Evolutionary conservation across 345 rosid species (phyloP).

Genomic region (Excoecaria cochinchinensis): DNA sequence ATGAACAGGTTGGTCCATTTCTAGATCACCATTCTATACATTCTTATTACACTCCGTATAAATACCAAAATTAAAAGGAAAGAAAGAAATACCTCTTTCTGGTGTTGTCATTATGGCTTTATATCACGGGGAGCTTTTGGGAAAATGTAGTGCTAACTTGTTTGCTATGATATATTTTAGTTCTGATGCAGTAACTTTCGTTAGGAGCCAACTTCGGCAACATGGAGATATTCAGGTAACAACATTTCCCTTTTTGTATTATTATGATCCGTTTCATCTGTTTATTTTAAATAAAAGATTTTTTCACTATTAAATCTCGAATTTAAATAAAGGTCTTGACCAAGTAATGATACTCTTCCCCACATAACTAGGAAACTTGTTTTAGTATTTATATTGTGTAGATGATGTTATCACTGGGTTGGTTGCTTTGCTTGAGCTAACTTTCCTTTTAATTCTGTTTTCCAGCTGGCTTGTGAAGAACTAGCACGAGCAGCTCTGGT

Average conservation of each 20-base stretch:
- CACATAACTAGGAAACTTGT: too few species aligned
- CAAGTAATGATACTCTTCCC: too few species aligned
- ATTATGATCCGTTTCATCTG: too few species aligned
- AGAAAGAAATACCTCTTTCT: not conserved
- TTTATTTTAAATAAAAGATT: too few species aligned
- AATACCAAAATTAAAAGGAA: not conserved
- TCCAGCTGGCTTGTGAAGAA: slow-evolving; percentile 83
- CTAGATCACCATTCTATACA: not conserved
- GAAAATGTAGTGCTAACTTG: slow-evolving; percentile 5
- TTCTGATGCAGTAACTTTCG: slow-evolving; percentile 68
- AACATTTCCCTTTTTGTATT: too few species aligned
- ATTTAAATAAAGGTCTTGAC: too few species aligned
- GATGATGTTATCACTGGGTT: too few species aligned
- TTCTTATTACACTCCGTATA: not conserved
- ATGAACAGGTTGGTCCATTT: slow-evolving; percentile 55
- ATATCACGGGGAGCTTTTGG: not conserved
- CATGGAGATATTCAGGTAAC: slow-evolving; percentile 95
- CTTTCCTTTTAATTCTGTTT: slow-evolving; percentile 22
- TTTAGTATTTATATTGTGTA: too few species aligned
- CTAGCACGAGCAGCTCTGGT: slow-evolving; percentile 81
- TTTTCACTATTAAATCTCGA: too few species aligned
- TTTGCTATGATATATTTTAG: slow-evolving; percentile 42
- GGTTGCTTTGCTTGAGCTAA: not conserved
- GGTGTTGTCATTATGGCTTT: not conserved
- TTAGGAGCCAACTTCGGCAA: slow-evolving; percentile 70